Conservation (phyloP, 2,329 filamentous ascomycete species). For the Taxawa tesnikishii region DNA sequence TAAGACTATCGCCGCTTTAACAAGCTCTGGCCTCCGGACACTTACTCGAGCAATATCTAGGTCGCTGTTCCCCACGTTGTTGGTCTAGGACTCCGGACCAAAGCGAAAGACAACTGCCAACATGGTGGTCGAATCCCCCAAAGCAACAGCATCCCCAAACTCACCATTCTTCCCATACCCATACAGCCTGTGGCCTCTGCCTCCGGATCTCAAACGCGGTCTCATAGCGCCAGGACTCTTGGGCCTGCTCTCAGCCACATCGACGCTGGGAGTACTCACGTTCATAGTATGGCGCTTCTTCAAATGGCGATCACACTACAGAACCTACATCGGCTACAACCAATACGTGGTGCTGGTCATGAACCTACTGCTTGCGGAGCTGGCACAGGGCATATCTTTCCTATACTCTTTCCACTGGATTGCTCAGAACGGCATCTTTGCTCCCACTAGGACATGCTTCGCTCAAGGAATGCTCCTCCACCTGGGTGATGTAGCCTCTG, state of each 20-base stretch:
- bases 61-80: too few relatives aligned
- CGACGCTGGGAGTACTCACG: slow-evolving; percentile 14
- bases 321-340: slow-evolving; percentile 30
- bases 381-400: slow-evolving; percentile 54
- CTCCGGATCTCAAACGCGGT: slow-evolving; percentile 12
- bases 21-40: too few relatives aligned
- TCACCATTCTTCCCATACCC: slow-evolving; percentile 16
- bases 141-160: not conserved
- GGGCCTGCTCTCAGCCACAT: slow-evolving; percentile 17
- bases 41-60: too few relatives aligned
- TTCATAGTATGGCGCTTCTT: slow-evolving; percentile 19
- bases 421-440: slow-evolving; percentile 38
- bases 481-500: slow-evolving; percentile 43
- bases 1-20: too few relatives aligned
- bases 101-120: too few relatives aligned
- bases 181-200: slow-evolving; percentile 15
- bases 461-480: slow-evolving; percentile 59
- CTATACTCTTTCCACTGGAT: slow-evolving; percentile 51
- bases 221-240: slow-evolving; percentile 17
- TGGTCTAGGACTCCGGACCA: too few relatives aligned
- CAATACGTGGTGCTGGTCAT: slow-evolving; percentile 59
- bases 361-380: slow-evolving; percentile 56
- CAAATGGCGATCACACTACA: slow-evolving; percentile 17
- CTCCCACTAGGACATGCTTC: slow-evolving; percentile 44
- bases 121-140: slow-evolving; percentile 2